Evolutionary conservation across 1,284 basidiomycete species (phyloP).

Genomic region (Anthracocystis setariae): DNA sequence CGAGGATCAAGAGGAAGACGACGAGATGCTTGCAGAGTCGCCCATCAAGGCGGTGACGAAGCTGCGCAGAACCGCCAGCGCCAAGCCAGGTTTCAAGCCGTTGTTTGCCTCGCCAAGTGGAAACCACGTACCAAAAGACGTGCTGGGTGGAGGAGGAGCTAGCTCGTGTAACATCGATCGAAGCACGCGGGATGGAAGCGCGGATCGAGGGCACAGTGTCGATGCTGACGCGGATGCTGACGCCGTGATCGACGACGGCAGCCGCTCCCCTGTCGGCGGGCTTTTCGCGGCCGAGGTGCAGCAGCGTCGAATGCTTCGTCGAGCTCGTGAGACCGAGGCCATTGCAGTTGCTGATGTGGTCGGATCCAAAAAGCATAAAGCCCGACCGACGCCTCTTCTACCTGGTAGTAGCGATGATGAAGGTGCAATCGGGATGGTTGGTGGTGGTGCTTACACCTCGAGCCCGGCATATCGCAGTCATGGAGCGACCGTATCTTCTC

Average conservation of each 20-base stretch:
- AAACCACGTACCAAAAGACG: constrained; percentile 9
- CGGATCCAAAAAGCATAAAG: constrained; percentile 21
- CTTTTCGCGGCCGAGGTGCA: constrained; percentile 38
- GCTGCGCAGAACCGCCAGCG: constrained; percentile 8
- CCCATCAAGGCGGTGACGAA: constrained; percentile 23
- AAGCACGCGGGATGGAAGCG: not conserved
- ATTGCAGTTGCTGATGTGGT: not conserved
- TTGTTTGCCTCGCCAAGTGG: constrained; percentile 35
- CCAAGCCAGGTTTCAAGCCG: constrained; percentile 22
- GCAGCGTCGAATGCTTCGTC: constrained; percentile 17
- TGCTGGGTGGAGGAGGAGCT: constrained; percentile 4
- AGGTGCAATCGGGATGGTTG: not conserved
- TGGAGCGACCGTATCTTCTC: constrained; percentile 14
- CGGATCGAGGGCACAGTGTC: not conserved
- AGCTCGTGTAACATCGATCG: not conserved
- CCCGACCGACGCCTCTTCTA: not conserved
- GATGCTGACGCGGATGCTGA: constrained; percentile 21
- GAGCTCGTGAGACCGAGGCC: constrained; percentile 13
- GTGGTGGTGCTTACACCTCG: not conserved
- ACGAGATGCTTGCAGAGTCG: constrained; percentile 10
- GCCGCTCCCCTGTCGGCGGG: constrained; percentile 13
- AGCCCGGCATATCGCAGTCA: constrained; percentile 12
- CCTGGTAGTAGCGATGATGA: constrained; percentile 19
- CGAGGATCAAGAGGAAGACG: constrained; percentile 9
- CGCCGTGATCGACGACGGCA: constrained; percentile 17